Base-by-base conservation (phyloP, 768 basidiomycete genomes). In the Auricularia sp. region DNA sequence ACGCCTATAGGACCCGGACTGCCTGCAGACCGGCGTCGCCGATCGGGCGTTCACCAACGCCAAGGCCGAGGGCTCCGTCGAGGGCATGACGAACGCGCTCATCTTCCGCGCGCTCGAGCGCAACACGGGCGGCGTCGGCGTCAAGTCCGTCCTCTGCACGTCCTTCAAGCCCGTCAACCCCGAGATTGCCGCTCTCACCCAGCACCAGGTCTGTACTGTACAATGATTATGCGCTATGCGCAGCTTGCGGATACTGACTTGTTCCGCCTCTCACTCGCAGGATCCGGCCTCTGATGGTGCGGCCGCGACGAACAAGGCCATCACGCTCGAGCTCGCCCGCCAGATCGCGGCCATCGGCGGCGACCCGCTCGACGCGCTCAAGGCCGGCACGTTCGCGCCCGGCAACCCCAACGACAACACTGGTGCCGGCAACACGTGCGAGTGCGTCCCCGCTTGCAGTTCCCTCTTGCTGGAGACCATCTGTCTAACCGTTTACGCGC, bases 31-130 rank as follows among this genome's bases (percentile, higher is more conserved):
- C 75, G 83, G 82, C 0, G 82, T 80, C 5, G 85, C 85, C 58
- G 85, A 87, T 69, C 84, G 83, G 70, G 87, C 87, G 0, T 89
- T 88, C 76, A 85, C 85, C 39, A 88, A 88, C 71, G 86, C 86
- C 53, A 88, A 88, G 72, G 82, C 83, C 12, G 80, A 78, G 2
- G 79, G 80, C 16, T 80, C 87, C 70, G 74, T 86, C 54, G 73
- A 79, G 33, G 84, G 84, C 35, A 78, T 79, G 77, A 80, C 83
- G 35, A 78, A 76, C 65, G 86, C 87, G 3, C 71, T 89, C 68
- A 82, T 84, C 66, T 88, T 76, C 75, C 80, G 85, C 61, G 85
- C 86, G 5, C 72, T 89, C 36, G 87, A 88, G 76, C 79, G 86
- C 21, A 89, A 88, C 74, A 82, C 85, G 21, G 83, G 80, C 3